Evolutionary conservation across 2,329 filamentous ascomycete species (phyloP).

Genomic region (Aspergillus ustus): DNA sequence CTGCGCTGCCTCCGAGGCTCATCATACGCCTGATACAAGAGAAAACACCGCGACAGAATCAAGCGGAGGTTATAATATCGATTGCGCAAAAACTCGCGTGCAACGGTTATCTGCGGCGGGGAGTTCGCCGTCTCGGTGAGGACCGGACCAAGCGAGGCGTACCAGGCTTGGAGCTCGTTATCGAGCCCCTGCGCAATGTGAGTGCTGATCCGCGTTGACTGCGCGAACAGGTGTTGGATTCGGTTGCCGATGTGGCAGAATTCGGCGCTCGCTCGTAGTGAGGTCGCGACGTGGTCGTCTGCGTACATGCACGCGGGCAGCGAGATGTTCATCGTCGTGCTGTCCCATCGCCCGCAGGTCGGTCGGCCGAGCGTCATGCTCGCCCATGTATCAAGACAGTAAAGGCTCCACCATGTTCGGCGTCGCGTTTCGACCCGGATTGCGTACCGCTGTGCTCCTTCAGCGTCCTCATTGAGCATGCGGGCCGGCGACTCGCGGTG

Average conservation of each 20-base stretch:
- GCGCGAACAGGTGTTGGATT: conserved; percentile 14
- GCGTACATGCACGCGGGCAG: background rate
- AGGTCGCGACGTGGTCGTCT: conserved; percentile 5
- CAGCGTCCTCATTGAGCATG: background rate
- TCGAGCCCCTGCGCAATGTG: conserved; percentile 3
- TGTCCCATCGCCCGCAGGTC: conserved; percentile 16
- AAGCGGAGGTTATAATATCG: conserved; percentile 13
- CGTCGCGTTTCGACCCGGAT: conserved; percentile 7
- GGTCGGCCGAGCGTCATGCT: conserved; percentile 17
- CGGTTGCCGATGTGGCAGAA: conserved; percentile 14
- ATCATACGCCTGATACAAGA: conserved; percentile 5
- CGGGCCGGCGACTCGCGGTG: conserved; percentile 9
- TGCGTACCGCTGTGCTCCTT: background rate
- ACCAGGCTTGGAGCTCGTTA: conserved; percentile 6
- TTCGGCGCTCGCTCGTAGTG: conserved; percentile 7
- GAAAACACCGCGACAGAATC: conserved; percentile 8
- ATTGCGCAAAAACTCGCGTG: conserved; percentile 14
- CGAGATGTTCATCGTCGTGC: conserved; percentile 9
- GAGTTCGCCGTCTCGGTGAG: background rate
- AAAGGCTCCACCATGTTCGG: conserved; percentile 18
- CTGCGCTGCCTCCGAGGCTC: background rate
- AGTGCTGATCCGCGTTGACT: conserved; percentile 1
- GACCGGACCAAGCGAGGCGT: background rate
- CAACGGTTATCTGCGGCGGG: conserved; percentile 5
- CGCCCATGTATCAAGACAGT: conserved; percentile 19